phyloP scores from a whole-genome alignment of 805 yeast species.

The Wickerhamomyces ciferrii region DNA sequence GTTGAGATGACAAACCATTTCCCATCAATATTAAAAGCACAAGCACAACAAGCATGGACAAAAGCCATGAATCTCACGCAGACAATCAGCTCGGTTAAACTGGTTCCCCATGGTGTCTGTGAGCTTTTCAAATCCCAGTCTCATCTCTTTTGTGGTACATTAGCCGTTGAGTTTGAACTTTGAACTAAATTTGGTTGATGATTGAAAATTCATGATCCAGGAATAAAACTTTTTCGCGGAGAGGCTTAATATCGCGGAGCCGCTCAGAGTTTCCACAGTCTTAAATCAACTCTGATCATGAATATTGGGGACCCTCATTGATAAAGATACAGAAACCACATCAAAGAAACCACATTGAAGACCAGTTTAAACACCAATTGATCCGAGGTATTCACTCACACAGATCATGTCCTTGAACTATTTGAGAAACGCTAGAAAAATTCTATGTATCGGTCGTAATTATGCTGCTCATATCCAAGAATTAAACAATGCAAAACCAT shows the following conservation, averaged over 20 bases:
- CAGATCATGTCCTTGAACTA: slow-evolving; percentile 34
- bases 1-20: neutral
- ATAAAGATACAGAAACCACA: too few relatives aligned
- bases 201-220: too few relatives aligned
- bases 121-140: too few relatives aligned
- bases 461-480: slow-evolving; percentile 96
- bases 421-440: slow-evolving; percentile 62
- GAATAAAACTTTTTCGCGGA: neutral
- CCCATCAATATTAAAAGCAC: neutral
- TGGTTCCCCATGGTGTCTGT: neutral
- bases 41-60: neutral
- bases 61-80: too few relatives aligned
- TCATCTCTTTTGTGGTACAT: too few relatives aligned
- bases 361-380: too few relatives aligned
- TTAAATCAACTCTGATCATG: neutral
- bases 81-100: neutral
- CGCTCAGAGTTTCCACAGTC: neutral
- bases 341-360: too few relatives aligned
- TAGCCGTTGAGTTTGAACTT: too few relatives aligned
- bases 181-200: too few relatives aligned
- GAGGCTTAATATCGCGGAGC: neutral
- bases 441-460: slow-evolving; percentile 94
- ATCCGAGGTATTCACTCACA: neutral
- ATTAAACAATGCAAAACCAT: slow-evolving; percentile 74
- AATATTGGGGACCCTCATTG: too few relatives aligned